Conservation (phyloP, 202 grass and related monocot species). For the Carex sylvatica region DNA sequence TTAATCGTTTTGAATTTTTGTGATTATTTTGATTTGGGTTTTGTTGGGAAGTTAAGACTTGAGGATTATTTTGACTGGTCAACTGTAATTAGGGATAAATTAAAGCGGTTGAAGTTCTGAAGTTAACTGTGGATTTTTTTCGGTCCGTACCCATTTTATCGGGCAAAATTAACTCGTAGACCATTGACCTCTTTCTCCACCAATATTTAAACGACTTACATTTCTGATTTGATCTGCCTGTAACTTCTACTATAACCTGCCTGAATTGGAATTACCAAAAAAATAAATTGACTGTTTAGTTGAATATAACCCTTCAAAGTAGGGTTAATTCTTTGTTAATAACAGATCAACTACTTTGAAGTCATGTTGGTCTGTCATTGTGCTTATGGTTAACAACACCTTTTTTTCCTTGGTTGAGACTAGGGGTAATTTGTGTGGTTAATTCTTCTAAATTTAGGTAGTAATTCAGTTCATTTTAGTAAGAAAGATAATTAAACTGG, state of each 20-base stretch:
- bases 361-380: neutral
- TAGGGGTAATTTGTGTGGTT: neutral
- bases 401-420: neutral
- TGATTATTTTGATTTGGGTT: slow-evolving; percentile 12
- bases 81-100: slow-evolving; percentile 21
- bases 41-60: slow-evolving; percentile 5
- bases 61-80: slow-evolving; percentile 18
- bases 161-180: neutral
- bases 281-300: neutral
- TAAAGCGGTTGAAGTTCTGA: slow-evolving; percentile 10
- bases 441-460: slow-evolving; percentile 16
- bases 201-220: neutral
- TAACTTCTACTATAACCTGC: neutral
- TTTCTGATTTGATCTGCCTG: neutral
- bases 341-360: neutral
- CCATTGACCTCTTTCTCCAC: neutral
- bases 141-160: slow-evolving; percentile 11
- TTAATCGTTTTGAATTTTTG: slow-evolving; percentile 25
- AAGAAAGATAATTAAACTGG: slow-evolving; percentile 8
- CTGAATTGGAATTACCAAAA: slow-evolving; percentile 22
- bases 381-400: neutral
- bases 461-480: slow-evolving; percentile 3
- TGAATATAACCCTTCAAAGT: neutral
- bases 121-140: slow-evolving; percentile 1
- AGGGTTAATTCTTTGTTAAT: neutral